These are phyloP conservation scores for Xylaria acuta DNA, from an alignment of 495 filamentous ascomycete genomes.

Conservation along the genomic window DNA sequence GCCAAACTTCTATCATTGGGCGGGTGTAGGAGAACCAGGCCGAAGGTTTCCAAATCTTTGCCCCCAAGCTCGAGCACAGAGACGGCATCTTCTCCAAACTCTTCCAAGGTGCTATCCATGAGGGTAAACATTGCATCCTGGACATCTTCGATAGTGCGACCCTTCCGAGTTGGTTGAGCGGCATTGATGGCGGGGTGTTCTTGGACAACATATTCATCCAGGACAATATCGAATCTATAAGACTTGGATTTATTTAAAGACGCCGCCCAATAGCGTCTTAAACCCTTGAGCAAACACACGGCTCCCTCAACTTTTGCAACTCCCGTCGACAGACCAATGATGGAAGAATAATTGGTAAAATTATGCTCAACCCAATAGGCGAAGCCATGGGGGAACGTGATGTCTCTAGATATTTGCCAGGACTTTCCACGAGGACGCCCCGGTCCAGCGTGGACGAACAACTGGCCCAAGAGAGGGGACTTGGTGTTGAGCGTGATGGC, in stretches of 20 bases:
- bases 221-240: neutral
- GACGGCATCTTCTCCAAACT: neutral
- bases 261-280: neutral
- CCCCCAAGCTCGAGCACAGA: neutral
- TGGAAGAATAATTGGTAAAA: neutral
- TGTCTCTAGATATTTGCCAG: neutral
- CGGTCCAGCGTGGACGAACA: neutral
- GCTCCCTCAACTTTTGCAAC: neutral
- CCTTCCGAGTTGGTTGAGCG: neutral
- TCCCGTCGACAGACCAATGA: neutral
- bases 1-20: neutral
- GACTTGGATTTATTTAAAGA: neutral
- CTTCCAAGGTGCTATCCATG: neutral
- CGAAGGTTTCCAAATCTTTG: neutral
- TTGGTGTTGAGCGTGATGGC: neutral
- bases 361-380: neutral
- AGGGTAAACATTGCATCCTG: neutral
- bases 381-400: neutral
- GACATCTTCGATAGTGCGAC: neutral
- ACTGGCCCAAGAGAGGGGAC: neutral
- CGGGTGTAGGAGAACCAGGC: neutral
- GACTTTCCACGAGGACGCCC: neutral
- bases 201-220: neutral
- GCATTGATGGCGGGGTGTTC: neutral
- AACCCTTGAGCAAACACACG: neutral